These are phyloP conservation scores for Colletotrichum sp. DNA, from an alignment of 2,329 filamentous ascomycete species.

Conservation along the genomic window DNA sequence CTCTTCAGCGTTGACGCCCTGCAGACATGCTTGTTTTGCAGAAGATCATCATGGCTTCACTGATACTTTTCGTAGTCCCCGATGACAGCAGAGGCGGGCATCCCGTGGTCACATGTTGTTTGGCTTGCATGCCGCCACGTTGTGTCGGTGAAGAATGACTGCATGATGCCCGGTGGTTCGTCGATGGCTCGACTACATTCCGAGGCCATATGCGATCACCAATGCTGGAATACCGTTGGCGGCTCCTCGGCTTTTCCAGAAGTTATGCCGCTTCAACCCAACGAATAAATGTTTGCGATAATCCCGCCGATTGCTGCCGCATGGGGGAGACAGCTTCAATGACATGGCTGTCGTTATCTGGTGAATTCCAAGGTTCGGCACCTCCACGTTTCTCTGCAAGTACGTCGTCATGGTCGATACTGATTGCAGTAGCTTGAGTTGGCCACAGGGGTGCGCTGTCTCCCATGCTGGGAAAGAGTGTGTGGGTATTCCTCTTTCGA, in stretches of 20 bases:
- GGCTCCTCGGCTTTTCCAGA: background rate
- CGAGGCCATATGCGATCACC: background rate
- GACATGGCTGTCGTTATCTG: background rate
- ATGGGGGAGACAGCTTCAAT: background rate
- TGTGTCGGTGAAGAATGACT: conserved; percentile 12
- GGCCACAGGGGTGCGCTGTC: background rate
- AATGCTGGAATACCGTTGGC: background rate
- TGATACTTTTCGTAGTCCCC: background rate
- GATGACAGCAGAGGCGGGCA: background rate
- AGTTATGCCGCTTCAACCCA: conserved; percentile 4
- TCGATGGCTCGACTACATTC: background rate
- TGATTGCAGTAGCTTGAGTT: background rate
- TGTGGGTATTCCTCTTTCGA: background rate
- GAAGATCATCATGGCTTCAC: background rate
- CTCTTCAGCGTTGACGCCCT: background rate
- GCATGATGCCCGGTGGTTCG: background rate
- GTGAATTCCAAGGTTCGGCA: background rate
- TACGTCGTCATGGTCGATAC: background rate
- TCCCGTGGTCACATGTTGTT: background rate
- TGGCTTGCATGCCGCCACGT: conserved; percentile 4
- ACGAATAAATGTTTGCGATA: background rate
- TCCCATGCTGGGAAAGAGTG: background rate
- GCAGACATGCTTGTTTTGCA: background rate
- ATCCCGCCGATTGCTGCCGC: background rate
- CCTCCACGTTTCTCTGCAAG: background rate